These are phyloP conservation scores for Elymus sibiricus DNA, from an alignment of 176 grass and related monocot genomes.

Conservation along the genomic window DNA sequence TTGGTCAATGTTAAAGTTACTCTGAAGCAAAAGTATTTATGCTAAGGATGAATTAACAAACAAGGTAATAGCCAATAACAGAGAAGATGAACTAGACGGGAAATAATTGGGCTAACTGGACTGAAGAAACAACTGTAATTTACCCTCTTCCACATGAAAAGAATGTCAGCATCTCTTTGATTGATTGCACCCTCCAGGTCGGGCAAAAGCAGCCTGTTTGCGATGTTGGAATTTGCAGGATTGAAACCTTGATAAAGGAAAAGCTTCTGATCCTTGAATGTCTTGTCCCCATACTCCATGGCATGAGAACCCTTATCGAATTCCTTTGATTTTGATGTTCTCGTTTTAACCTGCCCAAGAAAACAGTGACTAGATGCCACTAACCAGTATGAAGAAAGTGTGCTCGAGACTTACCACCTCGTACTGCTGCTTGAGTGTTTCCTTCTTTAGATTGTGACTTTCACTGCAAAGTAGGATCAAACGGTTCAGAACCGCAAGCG, in stretches of 20 bases:
- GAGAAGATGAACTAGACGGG: not conserved
- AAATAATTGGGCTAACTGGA: not conserved
- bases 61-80: not conserved
- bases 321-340: conserved; percentile 56
- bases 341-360: conserved; percentile 59
- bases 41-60: not conserved
- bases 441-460: conserved; percentile 72
- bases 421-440: conserved; percentile 76
- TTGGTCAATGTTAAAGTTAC: not conserved
- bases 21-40: not conserved
- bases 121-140: conserved; percentile 1
- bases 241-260: conserved; percentile 92
- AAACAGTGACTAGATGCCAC: conserved; percentile 6
- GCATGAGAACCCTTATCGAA: conserved; percentile 65
- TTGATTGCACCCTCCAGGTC: conserved; percentile 47
- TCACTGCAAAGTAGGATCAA: conserved; percentile 49
- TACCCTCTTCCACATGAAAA: conserved; percentile 91
- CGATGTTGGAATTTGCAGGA: conserved; percentile 56
- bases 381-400: conserved; percentile 5
- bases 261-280: conserved; percentile 75
- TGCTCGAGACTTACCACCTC: conserved; percentile 53
- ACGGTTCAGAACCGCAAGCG: not conserved
- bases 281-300: conserved; percentile 95
- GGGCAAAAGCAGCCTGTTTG: conserved; percentile 47
- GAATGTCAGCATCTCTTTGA: conserved; percentile 88